Percentiles rank a stretch among this genome's conserved stretches.
phyloP scores from a whole-genome alignment of 306 rosid genomes.

The Rosa rugosa region DNA sequence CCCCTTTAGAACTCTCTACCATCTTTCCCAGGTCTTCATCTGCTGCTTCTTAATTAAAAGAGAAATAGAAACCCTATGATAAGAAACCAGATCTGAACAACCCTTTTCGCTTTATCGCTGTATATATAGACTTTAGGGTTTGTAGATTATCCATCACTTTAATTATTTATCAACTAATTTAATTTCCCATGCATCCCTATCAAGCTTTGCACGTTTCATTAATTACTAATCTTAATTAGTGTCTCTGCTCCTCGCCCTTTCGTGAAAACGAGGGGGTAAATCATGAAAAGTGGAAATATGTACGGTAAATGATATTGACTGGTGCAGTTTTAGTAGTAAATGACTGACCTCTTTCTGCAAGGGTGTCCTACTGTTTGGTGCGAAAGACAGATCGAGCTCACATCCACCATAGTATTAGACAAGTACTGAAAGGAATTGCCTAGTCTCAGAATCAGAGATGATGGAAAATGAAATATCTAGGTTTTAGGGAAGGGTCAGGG shows the following conservation, averaged over 20 bases:
- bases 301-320: not conserved
- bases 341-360: not conserved
- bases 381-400: not conserved
- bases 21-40: not conserved
- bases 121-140: not conserved
- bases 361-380: not conserved
- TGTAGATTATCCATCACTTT: not conserved
- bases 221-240: not conserved
- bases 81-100: not conserved
- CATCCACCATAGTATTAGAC: not conserved
- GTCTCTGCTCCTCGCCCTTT: no score
- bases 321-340: not conserved
- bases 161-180: not conserved
- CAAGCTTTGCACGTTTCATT: no score
- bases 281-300: no score
- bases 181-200: not conserved
- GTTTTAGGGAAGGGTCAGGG: no score
- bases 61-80: not conserved
- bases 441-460: not conserved
- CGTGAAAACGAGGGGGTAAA: no score
- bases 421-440: not conserved
- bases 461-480: not conserved
- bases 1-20: not conserved
- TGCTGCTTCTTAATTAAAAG: no score
- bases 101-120: not conserved